Evolutionary conservation across 2,329 filamentous ascomycete species (phyloP).

Genomic region (Balansia obtecta): DNA sequence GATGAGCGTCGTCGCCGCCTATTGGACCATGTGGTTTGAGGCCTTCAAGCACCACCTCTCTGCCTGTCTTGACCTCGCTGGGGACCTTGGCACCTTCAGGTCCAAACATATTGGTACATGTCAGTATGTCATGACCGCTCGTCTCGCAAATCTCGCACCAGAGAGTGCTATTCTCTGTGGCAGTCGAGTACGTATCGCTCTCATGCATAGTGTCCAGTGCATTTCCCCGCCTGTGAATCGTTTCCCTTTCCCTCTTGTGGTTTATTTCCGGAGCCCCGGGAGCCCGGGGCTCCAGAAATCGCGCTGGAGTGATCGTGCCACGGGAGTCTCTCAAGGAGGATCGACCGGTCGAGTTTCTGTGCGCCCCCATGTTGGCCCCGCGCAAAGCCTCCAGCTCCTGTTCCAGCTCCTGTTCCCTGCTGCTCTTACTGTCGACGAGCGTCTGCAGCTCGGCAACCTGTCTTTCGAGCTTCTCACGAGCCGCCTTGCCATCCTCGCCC

Average conservation of each 20-base stretch:
- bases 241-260: conserved; percentile 31
- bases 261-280: conserved; percentile 35
- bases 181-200: conserved; percentile 55
- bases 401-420: conserved; percentile 74
- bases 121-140: conserved; percentile 82
- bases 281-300: conserved; percentile 33
- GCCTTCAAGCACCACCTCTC: conserved; percentile 23
- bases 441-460: conserved; percentile 69
- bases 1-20: conserved; percentile 30
- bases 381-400: conserved; percentile 62
- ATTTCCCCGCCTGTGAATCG: conserved; percentile 17
- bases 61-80: conserved; percentile 19
- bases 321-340: conserved; percentile 54
- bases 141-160: conserved; percentile 97
- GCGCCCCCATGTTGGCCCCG: conserved; percentile 20
- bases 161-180: conserved; percentile 59
- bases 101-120: conserved; percentile 82
- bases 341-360: conserved; percentile 28
- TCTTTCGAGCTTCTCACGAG: conserved; percentile 57
- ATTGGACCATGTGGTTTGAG: conserved; percentile 27
- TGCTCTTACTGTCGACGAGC: conserved; percentile 58
- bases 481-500: conserved; percentile 16
- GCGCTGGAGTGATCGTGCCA: conserved; percentile 48
- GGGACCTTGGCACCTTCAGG: conserved; percentile 25
- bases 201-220: conserved; percentile 59